Percentiles rank a stretch among this genome's conserved stretches.
Evolutionary conservation across 257 asterid genomes (phyloP).

Genomic region (Salvia rosmarinus): DNA sequence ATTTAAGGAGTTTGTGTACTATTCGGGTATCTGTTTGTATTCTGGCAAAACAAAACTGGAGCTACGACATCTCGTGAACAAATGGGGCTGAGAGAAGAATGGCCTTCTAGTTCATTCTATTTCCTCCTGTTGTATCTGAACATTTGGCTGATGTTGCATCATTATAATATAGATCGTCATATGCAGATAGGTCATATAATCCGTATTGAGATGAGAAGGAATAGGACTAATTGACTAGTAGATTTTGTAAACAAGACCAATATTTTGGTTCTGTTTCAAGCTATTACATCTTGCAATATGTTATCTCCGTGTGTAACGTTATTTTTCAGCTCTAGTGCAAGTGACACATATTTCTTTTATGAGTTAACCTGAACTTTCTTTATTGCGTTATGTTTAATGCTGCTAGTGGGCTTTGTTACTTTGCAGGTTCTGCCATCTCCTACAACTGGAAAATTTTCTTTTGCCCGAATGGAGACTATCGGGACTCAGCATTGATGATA

Average conservation of each 20-base stretch:
- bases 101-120: slow-evolving; percentile 5
- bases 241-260: not conserved
- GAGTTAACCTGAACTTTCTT: not conserved
- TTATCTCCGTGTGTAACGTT: not conserved
- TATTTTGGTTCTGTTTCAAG: not conserved
- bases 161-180: not conserved
- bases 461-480: slow-evolving; percentile 44
- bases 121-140: not conserved
- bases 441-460: slow-evolving; percentile 71
- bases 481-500: slow-evolving; percentile 35
- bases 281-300: not conserved
- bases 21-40: not conserved
- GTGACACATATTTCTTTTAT: not conserved
- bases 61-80: not conserved
- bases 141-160: not conserved
- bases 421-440: slow-evolving; percentile 62
- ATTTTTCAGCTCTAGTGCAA: not conserved
- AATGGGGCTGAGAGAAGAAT: not conserved
- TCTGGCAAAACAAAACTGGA: not conserved
- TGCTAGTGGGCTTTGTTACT: not conserved
- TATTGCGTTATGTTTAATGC: slow-evolving; percentile 17
- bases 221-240: not conserved
- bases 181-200: not conserved
- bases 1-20: slow-evolving; percentile 1
- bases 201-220: not conserved